These are phyloP conservation scores for Laguncularia racemosa DNA, from an alignment of 345 rosid genomes.

Conservation along the genomic window DNA sequence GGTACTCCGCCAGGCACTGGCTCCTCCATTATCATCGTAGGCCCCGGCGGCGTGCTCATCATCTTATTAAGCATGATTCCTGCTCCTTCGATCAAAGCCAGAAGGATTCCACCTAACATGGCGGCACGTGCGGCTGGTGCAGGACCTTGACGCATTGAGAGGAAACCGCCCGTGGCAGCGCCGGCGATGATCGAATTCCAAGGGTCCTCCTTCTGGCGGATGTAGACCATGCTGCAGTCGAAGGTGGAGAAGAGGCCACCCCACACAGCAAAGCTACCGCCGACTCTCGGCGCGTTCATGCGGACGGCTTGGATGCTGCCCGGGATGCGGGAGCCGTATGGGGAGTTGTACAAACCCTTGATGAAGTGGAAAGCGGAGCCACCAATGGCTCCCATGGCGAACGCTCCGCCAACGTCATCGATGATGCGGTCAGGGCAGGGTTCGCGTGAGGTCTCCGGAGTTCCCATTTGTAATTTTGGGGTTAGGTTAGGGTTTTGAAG, in stretches of 20 bases:
- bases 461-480: slow-evolving; percentile 26
- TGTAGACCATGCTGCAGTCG: slow-evolving; percentile 71
- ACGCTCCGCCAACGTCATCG: slow-evolving; percentile 75
- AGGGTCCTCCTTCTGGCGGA: slow-evolving; percentile 88
- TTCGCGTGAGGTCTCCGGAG: slow-evolving; percentile 53
- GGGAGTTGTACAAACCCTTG: slow-evolving; percentile 61
- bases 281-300: slow-evolving; percentile 71
- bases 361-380: slow-evolving; percentile 64
- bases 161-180: slow-evolving; percentile 77
- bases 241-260: slow-evolving; percentile 74
- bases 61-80: slow-evolving; percentile 51
- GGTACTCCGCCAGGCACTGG: slow-evolving; percentile 25
- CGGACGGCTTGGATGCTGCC: slow-evolving; percentile 70
- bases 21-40: slow-evolving; percentile 39
- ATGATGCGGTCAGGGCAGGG: slow-evolving; percentile 81
- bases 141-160: slow-evolving; percentile 61
- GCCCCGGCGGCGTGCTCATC: slow-evolving; percentile 24
- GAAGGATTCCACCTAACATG: slow-evolving; percentile 43
- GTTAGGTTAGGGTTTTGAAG: too few species aligned
- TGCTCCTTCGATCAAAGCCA: slow-evolving; percentile 65
- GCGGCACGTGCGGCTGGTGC: slow-evolving; percentile 48
- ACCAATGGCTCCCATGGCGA: slow-evolving; percentile 80
- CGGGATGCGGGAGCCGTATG: slow-evolving; percentile 41
- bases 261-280: slow-evolving; percentile 79
- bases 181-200: slow-evolving; percentile 87